A percentile compares a stretch with the other conserved stretches of the same genome.
phyloP scores from a whole-genome alignment of 345 rosid species.

The Balakata baccata region DNA sequence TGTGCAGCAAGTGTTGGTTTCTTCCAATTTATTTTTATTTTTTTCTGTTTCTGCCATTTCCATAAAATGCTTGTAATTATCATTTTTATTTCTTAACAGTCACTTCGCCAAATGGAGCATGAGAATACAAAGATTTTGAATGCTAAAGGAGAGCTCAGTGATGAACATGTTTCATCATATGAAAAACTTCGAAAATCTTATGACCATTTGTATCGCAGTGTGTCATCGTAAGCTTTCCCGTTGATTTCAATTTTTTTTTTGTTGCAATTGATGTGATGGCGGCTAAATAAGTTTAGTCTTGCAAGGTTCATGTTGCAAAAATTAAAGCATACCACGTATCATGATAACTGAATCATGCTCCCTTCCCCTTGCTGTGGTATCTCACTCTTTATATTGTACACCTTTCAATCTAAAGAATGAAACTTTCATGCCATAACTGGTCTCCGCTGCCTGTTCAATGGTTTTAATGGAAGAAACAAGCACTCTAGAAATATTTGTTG shows the following conservation, averaged over 20 bases:
- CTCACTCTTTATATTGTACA: not conserved
- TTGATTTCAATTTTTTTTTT: not conserved
- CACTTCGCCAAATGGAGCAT: conserved; percentile 94
- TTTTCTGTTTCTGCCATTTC: conserved; percentile 6
- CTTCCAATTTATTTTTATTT: not conserved
- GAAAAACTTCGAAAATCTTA: conserved; percentile 96
- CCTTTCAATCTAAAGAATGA: not conserved
- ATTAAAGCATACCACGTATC: not conserved
- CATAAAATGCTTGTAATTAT: conserved; percentile 1
- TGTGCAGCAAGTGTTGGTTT: not conserved
- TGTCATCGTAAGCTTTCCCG: conserved; percentile 72
- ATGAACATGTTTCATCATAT: conserved; percentile 79
- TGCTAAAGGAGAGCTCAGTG: conserved; percentile 97
- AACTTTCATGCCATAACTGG: not conserved
- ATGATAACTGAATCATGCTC: not conserved
- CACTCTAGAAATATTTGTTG: not conserved
- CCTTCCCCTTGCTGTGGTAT: not conserved
- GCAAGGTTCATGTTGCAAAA: not conserved
- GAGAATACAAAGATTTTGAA: conserved; percentile 85
- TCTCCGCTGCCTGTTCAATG: not conserved
- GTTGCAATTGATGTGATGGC: not conserved
- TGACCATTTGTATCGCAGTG: conserved; percentile 82
- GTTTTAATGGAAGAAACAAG: not conserved
- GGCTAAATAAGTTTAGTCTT: not conserved
- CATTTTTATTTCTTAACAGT: conserved; percentile 39